Base-by-base conservation (phyloP, 2,329 filamentous ascomycete species). In the Colletotrichum kahawae region DNA sequence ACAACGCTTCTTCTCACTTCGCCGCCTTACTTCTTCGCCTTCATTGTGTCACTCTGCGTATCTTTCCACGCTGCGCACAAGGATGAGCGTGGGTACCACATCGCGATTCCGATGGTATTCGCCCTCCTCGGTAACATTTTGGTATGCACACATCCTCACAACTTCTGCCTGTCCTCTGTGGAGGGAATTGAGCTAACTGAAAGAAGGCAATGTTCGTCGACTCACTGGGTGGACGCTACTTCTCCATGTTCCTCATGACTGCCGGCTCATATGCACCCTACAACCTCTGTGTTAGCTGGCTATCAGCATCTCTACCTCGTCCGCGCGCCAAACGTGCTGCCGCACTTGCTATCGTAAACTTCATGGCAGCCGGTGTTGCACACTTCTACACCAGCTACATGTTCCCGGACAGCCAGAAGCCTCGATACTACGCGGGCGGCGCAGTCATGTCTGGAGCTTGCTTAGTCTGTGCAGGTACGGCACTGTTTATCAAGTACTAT, bases 1-100 rank as follows among this genome's bases (percentile, higher is more conserved):
- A 84, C 85, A 4, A 88, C 90, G 0, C 84, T 92, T 1, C 85
- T 91, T 13, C 84, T 91, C 74, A 91, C 89, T 0, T 90, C 88
- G 0, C 91, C 91, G 1, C 90, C 90, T 1, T 92, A 91, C 79
- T 86, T 90, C 5, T 82, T 90, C 5, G 87, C 86, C 24, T 85
- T 89, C 3, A 85, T 93, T 12, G 90, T 87, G 2, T 88, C 91
- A 0, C 90, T 91, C 75, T 76, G 85, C 8, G 92, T 92, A 38
- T 89, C 91, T 16, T 91, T 90, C 87, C 89, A 92, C 77, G 90
- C 91, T 3, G 92, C 93, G 77, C 87, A 87, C 5, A 90, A 88
- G 0, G 88, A 89, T n/a, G 91, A 93, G 77, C 87, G 91, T 13
- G 92, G 90, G 79, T 87, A 88, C 76, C 92, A 93, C 78, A 88